Base-by-base conservation (phyloP, 805 yeast species). In the Starmerella powellii region DNA sequence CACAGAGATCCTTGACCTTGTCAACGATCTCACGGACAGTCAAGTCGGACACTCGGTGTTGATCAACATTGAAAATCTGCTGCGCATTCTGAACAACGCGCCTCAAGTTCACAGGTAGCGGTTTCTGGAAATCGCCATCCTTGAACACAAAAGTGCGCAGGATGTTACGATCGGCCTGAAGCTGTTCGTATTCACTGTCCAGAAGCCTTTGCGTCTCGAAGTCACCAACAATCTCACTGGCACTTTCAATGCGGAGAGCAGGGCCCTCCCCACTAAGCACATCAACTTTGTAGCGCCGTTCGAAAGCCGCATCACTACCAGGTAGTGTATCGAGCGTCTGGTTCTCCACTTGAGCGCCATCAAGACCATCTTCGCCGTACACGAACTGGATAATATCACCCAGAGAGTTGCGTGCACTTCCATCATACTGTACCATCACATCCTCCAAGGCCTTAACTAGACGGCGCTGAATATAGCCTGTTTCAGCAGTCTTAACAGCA, bases 331-430 rank as follows among this genome's bases (percentile, higher is more conserved):
- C 98, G 44, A 91, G 74, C 10, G 94, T 75, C 66, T 91, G 99
- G 59, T 83, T 86, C 63, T 91, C 99, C 48, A 91, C 96, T 60
- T 87, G 94, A 23, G 96, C 82, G 58, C 95, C 98, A 70, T 91
- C 99, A 56, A 91, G 71, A 65, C 99, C 99, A 67, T 91, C 99
- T 64, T 91, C 99, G 71, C 99, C 99, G 58, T 91, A 91, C 47
- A 87, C 73, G 64, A 91, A 91, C 68, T 91, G 97, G 56, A 91
- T 82, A 49, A 91, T 74, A 60, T 88, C 95, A 57, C 99, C 99
- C 50, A 91, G 67, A 4, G 99, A 93, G 64, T 91, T 91, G 69
- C 99, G 80, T 0, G 96, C 87, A 12, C 98, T 88, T 59, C 95
- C 95, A 68, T 91, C 99, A 57, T 91, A 91, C 60, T 88, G 95